phyloP scores from a whole-genome alignment of 306 rosid genomes.

The Prunus padus region DNA sequence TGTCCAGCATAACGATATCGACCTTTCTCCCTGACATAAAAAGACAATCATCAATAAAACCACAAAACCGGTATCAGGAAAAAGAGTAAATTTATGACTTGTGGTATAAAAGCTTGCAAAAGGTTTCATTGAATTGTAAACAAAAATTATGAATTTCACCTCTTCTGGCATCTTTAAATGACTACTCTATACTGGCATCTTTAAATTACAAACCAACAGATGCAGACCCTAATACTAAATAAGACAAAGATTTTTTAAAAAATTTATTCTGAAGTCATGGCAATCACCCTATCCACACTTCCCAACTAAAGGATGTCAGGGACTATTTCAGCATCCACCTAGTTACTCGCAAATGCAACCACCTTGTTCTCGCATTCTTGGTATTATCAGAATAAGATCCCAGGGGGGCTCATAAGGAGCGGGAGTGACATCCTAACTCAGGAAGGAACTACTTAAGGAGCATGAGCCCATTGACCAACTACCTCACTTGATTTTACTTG shows the following conservation, averaged over 20 bases:
- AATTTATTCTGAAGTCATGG: background rate
- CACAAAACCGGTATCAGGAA: constrained; percentile 17
- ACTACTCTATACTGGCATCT: no score
- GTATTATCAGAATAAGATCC: background rate
- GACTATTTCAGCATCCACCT: background rate
- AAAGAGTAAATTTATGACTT: background rate
- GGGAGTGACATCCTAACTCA: background rate
- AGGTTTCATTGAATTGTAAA: background rate
- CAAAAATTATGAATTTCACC: background rate
- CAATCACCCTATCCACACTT: background rate
- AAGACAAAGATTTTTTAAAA: background rate
- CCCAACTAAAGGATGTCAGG: background rate
- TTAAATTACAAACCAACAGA: no score
- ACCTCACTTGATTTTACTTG: background rate
- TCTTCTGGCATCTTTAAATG: background rate
- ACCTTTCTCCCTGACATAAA: constrained; percentile 79
- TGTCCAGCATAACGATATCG: constrained; percentile 96
- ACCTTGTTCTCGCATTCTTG: background rate
- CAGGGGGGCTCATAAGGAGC: background rate
- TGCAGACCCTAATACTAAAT: background rate
- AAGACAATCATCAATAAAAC: constrained; percentile 19
- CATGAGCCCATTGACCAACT: background rate
- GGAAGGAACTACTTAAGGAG: background rate
- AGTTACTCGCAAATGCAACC: background rate
- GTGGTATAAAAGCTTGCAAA: background rate